phyloP scores from a whole-genome alignment of 176 grass and related monocot genomes.

The Bothriochloa decipiens region DNA sequence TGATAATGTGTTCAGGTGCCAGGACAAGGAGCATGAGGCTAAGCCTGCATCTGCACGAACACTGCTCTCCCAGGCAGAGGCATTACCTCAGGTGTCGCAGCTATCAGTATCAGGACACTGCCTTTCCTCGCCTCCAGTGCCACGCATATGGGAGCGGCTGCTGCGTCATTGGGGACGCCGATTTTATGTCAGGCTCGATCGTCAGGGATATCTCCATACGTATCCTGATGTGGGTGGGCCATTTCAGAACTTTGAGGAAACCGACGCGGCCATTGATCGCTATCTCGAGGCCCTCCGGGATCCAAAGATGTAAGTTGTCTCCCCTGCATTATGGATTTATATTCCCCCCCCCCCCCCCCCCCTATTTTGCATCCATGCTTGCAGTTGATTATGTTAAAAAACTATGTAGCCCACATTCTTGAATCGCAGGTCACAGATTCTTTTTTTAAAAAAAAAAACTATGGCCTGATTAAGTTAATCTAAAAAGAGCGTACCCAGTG shows the following conservation, averaged over 20 bases:
- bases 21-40: neutral
- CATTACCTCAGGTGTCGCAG: no score
- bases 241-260: neutral
- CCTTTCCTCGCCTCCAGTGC: neutral
- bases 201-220: neutral
- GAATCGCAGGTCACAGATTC: no score
- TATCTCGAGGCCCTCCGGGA: neutral
- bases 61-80: no score
- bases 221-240: conserved; percentile 28
- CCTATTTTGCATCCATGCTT: neutral
- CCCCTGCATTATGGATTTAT: neutral
- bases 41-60: no score
- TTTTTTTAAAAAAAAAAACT: no score
- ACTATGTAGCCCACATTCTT: neutral
- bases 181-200: neutral
- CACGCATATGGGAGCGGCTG: neutral
- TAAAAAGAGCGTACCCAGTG: no score
- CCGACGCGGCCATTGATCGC: neutral
- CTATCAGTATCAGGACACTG: no score
- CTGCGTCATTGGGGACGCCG: neutral
- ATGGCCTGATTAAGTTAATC: no score
- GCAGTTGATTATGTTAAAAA: neutral
- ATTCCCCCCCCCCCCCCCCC: neutral
- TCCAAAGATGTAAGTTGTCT: conserved; percentile 23
- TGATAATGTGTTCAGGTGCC: neutral